phyloP scores from a whole-genome alignment of 148 eudicot genomes.

The Camellia lanceoleosa region DNA sequence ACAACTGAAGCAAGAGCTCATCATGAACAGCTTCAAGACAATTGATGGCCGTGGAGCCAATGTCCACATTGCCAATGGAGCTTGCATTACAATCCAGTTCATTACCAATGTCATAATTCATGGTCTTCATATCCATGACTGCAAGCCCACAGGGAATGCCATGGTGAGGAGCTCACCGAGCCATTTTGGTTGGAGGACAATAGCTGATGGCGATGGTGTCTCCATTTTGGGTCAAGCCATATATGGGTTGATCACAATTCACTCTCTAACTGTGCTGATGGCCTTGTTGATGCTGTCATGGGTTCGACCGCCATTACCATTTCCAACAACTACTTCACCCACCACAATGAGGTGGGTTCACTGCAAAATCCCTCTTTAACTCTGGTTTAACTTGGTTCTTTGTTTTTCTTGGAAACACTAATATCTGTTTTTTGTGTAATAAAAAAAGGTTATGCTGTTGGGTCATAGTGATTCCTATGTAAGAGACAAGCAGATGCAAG shows the following conservation, averaged over 20 bases:
- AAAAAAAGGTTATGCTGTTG: constrained; percentile 69
- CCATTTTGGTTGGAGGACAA: constrained; percentile 89
- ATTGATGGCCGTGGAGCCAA: constrained; percentile 83
- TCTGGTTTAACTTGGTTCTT: neutral
- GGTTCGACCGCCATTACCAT: constrained; percentile 90
- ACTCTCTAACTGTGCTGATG: constrained; percentile 80
- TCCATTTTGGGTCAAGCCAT: constrained; percentile 84
- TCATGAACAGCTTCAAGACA: constrained; percentile 92
- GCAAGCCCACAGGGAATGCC: constrained; percentile 87
- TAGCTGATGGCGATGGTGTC: constrained; percentile 86
- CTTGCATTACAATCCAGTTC: constrained; percentile 73
- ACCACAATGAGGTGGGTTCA: constrained; percentile 78
- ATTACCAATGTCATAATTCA: constrained; percentile 79
- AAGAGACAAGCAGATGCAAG: constrained; percentile 83
- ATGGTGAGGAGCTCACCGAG: constrained; percentile 73
- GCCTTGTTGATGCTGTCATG: constrained; percentile 86
- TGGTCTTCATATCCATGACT: constrained; percentile 80
- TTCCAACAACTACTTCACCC: constrained; percentile 81
- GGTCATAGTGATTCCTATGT: constrained; percentile 81
- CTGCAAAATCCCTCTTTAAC: neutral
- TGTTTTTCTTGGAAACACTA: neutral
- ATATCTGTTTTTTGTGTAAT: neutral
- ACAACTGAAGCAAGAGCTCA: constrained; percentile 69
- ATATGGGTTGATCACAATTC: constrained; percentile 90
- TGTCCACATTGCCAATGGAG: constrained; percentile 81